These are phyloP conservation scores for Sanguinoderma infundibulare DNA, from an alignment of 1,284 basidiomycete genomes.

Conservation along the genomic window DNA sequence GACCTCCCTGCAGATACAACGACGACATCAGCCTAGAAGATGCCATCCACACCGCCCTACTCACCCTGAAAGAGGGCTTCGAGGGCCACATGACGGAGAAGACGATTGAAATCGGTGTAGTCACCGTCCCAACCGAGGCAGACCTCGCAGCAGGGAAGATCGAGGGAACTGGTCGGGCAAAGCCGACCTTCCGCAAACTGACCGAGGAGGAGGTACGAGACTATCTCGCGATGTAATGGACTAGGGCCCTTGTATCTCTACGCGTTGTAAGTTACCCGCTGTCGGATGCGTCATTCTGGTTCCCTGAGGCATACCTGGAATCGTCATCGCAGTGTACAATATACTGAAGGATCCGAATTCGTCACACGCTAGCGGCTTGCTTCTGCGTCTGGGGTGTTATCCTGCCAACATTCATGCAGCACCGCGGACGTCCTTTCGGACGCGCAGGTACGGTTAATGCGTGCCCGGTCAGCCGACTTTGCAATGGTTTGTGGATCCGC, in stretches of 20 bases:
- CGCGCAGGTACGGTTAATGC: neutral
- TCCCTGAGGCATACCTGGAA: neutral
- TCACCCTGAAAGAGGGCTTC: slow-evolving; percentile 98
- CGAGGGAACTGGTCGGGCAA: slow-evolving; percentile 74
- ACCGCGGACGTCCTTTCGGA: neutral
- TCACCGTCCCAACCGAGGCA: slow-evolving; percentile 83
- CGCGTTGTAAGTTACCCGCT: slow-evolving; percentile 28
- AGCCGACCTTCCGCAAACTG: slow-evolving; percentile 91
- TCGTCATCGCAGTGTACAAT: too few relatives aligned
- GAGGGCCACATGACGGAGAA: slow-evolving; percentile 99
- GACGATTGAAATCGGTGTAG: slow-evolving; percentile 98
- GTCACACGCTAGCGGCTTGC: too few relatives aligned
- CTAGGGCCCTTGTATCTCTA: slow-evolving; percentile 23
- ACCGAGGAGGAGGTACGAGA: slow-evolving; percentile 94
- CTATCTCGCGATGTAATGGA: slow-evolving; percentile 79
- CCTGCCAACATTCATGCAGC: neutral
- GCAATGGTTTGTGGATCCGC: neutral
- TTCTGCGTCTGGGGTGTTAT: too few relatives aligned
- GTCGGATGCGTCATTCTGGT: slow-evolving; percentile 13
- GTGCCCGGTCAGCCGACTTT: neutral
- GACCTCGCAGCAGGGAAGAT: slow-evolving; percentile 78
- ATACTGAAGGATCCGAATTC: neutral
- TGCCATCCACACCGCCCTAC: slow-evolving; percentile 98
- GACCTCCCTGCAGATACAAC: slow-evolving; percentile 77
- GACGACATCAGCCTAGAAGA: slow-evolving; percentile 99